phyloP scores from a whole-genome alignment of 768 basidiomycete genomes.

The Lyophyllum semitale region DNA sequence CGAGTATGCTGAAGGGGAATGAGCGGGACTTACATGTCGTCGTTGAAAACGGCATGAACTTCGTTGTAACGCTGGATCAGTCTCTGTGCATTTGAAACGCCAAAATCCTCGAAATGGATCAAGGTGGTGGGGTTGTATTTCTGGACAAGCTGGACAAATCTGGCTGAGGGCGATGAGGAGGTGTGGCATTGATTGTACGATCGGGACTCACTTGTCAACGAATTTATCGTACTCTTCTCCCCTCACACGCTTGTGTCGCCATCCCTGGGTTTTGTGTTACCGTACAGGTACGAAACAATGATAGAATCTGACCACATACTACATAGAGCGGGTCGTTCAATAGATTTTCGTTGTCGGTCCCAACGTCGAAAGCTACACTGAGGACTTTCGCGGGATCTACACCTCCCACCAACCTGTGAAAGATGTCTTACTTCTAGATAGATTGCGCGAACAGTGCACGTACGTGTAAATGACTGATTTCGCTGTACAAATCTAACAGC shows the following conservation, averaged over 20 bases:
- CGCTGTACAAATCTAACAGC: slow-evolving; percentile 63
- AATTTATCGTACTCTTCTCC: slow-evolving; percentile 79
- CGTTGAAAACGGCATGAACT: slow-evolving; percentile 77
- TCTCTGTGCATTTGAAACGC: slow-evolving; percentile 72
- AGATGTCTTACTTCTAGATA: background rate
- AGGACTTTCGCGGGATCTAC: slow-evolving; percentile 63
- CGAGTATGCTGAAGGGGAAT: background rate
- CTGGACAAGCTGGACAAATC: slow-evolving; percentile 76
- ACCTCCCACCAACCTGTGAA: slow-evolving; percentile 58
- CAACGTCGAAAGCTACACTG: slow-evolving; percentile 71
- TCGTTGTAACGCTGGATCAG: slow-evolving; percentile 64
- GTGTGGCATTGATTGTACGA: background rate
- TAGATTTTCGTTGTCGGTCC: slow-evolving; percentile 69
- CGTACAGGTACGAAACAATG: background rate
- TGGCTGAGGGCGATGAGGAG: slow-evolving; percentile 20
- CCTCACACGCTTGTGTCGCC: slow-evolving; percentile 66
- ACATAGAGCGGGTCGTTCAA: slow-evolving; percentile 68
- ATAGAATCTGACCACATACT: slow-evolving; percentile 37
- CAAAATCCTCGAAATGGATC: slow-evolving; percentile 87
- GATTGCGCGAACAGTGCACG: background rate
- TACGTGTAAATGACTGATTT: slow-evolving; percentile 81
- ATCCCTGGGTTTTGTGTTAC: slow-evolving; percentile 50
- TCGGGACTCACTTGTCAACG: slow-evolving; percentile 59
- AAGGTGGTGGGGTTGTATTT: slow-evolving; percentile 69
- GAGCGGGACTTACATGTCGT: slow-evolving; percentile 63